Percentiles rank a stretch among this genome's conserved stretches.
Conservation (phyloP, 1,284 basidiomycete genomes). For the Chalciporus piperatoides region DNA sequence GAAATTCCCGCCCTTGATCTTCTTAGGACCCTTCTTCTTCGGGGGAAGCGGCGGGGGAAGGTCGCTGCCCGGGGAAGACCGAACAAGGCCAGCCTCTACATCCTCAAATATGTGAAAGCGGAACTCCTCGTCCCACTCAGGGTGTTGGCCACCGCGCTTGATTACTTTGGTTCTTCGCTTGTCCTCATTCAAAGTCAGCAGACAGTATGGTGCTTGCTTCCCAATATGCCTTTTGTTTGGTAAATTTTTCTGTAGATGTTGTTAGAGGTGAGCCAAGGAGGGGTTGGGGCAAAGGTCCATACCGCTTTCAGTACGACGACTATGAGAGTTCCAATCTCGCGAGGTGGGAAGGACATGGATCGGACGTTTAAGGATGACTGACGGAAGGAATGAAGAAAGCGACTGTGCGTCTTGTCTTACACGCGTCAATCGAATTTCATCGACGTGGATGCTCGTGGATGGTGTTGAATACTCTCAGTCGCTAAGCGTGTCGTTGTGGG, state of each 20-base stretch:
- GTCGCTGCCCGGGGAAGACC: constrained; percentile 46
- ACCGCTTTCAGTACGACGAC: constrained; percentile 95
- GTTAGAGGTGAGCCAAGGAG: constrained; percentile 19
- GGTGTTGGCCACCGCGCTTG: constrained; percentile 96
- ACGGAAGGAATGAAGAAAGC: constrained; percentile 6
- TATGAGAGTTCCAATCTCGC: constrained; percentile 90
- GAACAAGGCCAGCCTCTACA: constrained; percentile 58
- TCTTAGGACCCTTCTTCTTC: constrained; percentile 50
- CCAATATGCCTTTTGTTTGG: constrained; percentile 94
- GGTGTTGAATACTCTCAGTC: constrained; percentile 2
- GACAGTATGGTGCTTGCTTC: constrained; percentile 97
- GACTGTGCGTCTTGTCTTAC: constrained; percentile 18
- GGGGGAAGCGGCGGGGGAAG: constrained; percentile 63
- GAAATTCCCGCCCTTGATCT: constrained; percentile 68
- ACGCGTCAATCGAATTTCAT: constrained; percentile 21
- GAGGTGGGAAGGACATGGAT: constrained; percentile 54
- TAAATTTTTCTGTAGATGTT: constrained; percentile 69
- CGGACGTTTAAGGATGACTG: constrained; percentile 4
- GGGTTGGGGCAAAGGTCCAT: constrained; percentile 38
- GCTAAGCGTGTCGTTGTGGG: constrained; percentile 25
- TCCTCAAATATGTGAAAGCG: constrained; percentile 91
- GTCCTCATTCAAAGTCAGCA: constrained; percentile 74
- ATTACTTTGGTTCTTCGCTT: constrained; percentile 86
- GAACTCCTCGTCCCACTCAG: constrained; percentile 98
- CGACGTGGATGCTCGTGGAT: constrained; percentile 2